These are phyloP conservation scores for Cladochytrium replicatum DNA, from an alignment of 192 early-diverging fungal species.

Conservation along the genomic window DNA sequence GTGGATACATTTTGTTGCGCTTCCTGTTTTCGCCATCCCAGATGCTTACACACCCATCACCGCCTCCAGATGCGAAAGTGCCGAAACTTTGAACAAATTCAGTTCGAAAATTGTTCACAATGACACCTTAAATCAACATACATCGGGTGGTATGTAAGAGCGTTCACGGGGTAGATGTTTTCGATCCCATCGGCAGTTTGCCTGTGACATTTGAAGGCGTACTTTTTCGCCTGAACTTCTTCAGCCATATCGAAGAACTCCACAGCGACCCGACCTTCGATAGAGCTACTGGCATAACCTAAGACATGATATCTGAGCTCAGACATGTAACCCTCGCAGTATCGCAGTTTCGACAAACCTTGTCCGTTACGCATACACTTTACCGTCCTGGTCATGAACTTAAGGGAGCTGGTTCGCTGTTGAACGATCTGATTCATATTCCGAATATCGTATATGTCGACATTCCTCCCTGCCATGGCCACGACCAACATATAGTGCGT, in stretches of 20 bases:
- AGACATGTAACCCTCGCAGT: conserved; percentile 3
- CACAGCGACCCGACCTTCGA: conserved; percentile 90
- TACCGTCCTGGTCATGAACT: conserved; percentile 81
- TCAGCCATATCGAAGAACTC: conserved; percentile 74
- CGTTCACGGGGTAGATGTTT: conserved; percentile 85
- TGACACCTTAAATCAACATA: conserved; percentile 29
- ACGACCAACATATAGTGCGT: conserved; percentile 60
- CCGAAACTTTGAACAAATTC: conserved; percentile 46
- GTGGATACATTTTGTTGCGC: conserved; percentile 69
- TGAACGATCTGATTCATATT: conserved; percentile 67
- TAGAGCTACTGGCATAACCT: conserved; percentile 84
- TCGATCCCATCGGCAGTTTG: conserved; percentile 65
- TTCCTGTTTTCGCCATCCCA: conserved; percentile 93
- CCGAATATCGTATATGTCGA: conserved; percentile 78
- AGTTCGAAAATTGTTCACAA: conserved; percentile 7
- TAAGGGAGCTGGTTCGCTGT: conserved; percentile 65
- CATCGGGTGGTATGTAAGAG: conserved; percentile 84
- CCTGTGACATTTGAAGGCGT: conserved; percentile 96
- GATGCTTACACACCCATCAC: conserved; percentile 79
- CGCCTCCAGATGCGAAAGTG: conserved; percentile 94
- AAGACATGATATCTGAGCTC: neutral
- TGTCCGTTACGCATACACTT: conserved; percentile 73
- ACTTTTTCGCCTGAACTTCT: conserved; percentile 66
- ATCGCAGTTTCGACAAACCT: conserved; percentile 22
- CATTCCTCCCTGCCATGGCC: conserved; percentile 66